Evolutionary conservation across 805 yeast species (phyloP).

Genomic region (Saturnispora bothae): DNA sequence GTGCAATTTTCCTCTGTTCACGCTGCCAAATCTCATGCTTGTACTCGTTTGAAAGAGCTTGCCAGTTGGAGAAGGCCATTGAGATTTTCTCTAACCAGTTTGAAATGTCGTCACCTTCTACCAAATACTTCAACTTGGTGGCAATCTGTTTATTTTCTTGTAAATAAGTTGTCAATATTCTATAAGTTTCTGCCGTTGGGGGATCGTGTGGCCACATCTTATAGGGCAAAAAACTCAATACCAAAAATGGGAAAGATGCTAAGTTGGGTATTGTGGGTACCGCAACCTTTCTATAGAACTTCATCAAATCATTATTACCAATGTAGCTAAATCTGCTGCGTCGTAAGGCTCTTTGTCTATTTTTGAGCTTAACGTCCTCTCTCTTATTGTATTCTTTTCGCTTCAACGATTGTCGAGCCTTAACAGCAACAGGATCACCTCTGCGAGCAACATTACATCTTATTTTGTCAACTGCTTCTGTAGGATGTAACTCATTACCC

Average conservation of each 20-base stretch:
- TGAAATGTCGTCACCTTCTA: conserved; percentile 6
- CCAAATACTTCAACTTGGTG: conserved; percentile 16
- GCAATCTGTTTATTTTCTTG: conserved; percentile 16
- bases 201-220: conserved; percentile 43
- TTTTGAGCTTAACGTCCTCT: conserved; percentile 37
- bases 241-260: conserved; percentile 41
- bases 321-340: conserved; percentile 35
- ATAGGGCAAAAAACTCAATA: conserved; percentile 36
- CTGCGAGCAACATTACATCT: conserved; percentile 42
- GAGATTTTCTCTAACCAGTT: conserved; percentile 25
- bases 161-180: conserved; percentile 21
- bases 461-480: conserved; percentile 34
- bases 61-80: conserved; percentile 39
- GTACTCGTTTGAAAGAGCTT: conserved; percentile 24
- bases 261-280: conserved; percentile 31
- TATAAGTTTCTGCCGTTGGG: conserved; percentile 36
- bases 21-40: conserved; percentile 34
- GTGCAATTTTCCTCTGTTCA: conserved; percentile 35
- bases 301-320: conserved; percentile 25
- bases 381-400: conserved; percentile 37
- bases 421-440: conserved; percentile 35
- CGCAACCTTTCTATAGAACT: conserved; percentile 29
- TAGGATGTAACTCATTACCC: conserved; percentile 44
- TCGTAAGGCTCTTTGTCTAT: conserved; percentile 32
- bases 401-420: conserved; percentile 29